Evolutionary conservation across 78 protist species (phyloP), one percentile per base, ranked within the genome.

Genomic region (Bodo saltans): DNA sequence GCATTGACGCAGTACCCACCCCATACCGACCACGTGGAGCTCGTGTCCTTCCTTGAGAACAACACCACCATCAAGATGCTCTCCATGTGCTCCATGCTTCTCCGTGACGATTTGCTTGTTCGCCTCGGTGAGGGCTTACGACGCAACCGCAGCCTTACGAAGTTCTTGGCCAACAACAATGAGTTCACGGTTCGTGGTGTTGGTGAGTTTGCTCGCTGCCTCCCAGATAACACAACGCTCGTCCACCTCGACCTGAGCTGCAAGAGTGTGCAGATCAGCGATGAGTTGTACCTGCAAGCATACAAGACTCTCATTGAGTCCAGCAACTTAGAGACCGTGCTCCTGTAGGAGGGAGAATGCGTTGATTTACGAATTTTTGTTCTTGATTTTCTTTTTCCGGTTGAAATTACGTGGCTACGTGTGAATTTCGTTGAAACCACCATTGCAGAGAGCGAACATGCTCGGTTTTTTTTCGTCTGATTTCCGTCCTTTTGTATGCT

Each of bases 181-280:
- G 41, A 39, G 34, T 2, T 76, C 25, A 37, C 81, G 3, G 34
- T 38, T 28, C 67, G 81, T 3, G 81, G 81, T 38, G 42, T 76
- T 17, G 4, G 17, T 27, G 81, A 76, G 41, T 4, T 41, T 4
- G 12, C 53, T 25, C 12, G 8, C 69, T 2, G 8, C 81, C 33
- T 76, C 26, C 69, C 81, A 1, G 72, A 30, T 25, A 76, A 76
- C 69, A 76, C 81, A 17, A 39, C 81, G 40, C 81, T 76, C 81
- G 81, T 42, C 17, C 8, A 76, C 4, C 81, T 76, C 35, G 81
- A 76, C 40, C 81, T 76, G 41, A 60, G 42, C 35, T 76, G 81
- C 69, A 3, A 28, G 29, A 23, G 37, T 26, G 81, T 76, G 34
- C 81, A 76, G 53, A 12, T 2, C 41, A 29, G 8, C 68, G 81